These are phyloP conservation scores for Solanum appendiculatum DNA, from an alignment of 257 asterid genomes.

Conservation along the genomic window DNA sequence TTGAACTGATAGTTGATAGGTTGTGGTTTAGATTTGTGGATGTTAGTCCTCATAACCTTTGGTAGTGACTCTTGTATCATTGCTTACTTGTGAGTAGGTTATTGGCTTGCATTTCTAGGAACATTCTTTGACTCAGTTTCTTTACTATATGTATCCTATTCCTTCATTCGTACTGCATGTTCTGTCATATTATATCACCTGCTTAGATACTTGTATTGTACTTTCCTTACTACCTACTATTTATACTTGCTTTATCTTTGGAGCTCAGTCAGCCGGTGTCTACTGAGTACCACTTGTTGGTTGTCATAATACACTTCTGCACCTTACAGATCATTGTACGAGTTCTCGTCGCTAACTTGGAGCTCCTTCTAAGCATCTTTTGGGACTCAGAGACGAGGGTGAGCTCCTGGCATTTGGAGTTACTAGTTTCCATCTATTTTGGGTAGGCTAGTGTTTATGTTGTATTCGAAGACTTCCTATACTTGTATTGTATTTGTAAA, in stretches of 20 bases:
- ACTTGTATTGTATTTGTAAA: too few relatives aligned
- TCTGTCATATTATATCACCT: not conserved
- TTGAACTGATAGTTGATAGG: not conserved
- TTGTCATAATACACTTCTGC: too few relatives aligned
- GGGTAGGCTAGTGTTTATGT: not conserved
- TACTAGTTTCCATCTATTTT: not conserved
- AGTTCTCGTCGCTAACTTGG: not conserved
- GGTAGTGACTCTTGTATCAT: not conserved
- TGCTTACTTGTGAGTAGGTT: not conserved
- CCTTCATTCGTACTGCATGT: not conserved
- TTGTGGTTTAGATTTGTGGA: not conserved
- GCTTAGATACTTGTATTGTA: not conserved
- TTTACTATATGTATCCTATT: not conserved
- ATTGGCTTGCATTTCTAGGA: not conserved
- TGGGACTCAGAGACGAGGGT: not conserved
- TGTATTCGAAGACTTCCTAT: too few relatives aligned
- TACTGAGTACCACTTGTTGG: not conserved
- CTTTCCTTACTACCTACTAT: not conserved
- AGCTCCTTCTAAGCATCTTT: not conserved
- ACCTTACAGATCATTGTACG: not conserved
- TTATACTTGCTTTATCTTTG: not conserved
- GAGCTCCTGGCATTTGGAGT: not conserved
- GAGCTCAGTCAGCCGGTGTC: not conserved
- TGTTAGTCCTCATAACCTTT: not conserved
- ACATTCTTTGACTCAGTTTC: not conserved